Conservation (phyloP, 1,284 basidiomycete genomes). For the Pseudomicrostroma phylloplanum region DNA sequence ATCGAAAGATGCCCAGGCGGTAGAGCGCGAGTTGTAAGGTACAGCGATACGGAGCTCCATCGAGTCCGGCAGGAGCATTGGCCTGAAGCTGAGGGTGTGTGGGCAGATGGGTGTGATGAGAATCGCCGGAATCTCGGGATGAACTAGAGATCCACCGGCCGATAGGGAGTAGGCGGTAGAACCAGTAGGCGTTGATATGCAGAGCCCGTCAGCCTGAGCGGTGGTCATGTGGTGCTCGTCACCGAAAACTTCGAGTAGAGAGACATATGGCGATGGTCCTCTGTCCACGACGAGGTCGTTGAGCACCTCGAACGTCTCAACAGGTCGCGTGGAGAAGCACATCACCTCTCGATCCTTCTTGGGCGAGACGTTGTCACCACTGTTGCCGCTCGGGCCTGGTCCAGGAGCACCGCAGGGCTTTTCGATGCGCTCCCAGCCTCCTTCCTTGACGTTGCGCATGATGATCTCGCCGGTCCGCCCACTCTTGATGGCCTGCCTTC, state of each 20-base stretch:
- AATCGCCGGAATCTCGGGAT: constrained; percentile 94
- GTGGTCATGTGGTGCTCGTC: constrained; percentile 99
- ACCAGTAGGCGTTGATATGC: constrained; percentile 91
- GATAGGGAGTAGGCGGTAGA: constrained; percentile 91
- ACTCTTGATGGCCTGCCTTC: constrained; percentile 38
- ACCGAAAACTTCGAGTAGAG: constrained; percentile 89
- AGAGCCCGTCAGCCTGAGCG: constrained; percentile 94
- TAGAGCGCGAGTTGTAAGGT: constrained; percentile 94
- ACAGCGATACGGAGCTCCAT: constrained; percentile 98
- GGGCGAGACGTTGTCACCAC: constrained; percentile 11
- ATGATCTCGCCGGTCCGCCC: constrained; percentile 47
- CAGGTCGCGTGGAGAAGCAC: constrained; percentile 91
- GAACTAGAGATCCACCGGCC: constrained; percentile 92
- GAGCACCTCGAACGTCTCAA: constrained; percentile 93
- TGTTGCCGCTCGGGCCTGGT: constrained; percentile 8
- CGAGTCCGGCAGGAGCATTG: constrained; percentile 89
- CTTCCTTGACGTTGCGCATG: constrained; percentile 39
- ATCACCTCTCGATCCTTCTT: constrained; percentile 89
- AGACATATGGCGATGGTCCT: constrained; percentile 96
- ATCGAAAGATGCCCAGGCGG: constrained; percentile 98
- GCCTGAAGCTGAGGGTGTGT: constrained; percentile 95
- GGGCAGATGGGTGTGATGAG: constrained; percentile 97
- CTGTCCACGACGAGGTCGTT: constrained; percentile 98
- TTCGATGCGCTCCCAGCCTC: constrained; percentile 46
- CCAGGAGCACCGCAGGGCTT: constrained; percentile 12